phyloP scores from a whole-genome alignment of 352 stramenopile genomes.

The Pythium pyrilobum region DNA sequence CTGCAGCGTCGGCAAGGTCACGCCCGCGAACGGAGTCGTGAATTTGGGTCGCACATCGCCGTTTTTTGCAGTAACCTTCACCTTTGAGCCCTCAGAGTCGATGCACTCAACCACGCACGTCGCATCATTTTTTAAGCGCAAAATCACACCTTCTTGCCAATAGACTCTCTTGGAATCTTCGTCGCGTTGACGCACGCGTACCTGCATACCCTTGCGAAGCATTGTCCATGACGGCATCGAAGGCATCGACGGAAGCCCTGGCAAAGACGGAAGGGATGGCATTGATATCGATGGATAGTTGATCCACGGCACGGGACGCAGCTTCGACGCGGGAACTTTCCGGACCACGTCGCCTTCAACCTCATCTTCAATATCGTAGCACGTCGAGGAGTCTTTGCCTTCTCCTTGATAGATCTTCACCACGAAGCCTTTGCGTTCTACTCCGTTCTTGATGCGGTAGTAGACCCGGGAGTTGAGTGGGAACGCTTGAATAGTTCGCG shows the following conservation, averaged over 20 bases:
- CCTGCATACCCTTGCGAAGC: slow-evolving; percentile 42
- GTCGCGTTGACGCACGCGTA: slow-evolving; percentile 36
- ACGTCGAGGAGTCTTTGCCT: neutral
- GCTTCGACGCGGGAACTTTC: slow-evolving; percentile 28
- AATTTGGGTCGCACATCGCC: slow-evolving; percentile 38
- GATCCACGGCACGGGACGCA: slow-evolving; percentile 47
- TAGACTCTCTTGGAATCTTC: slow-evolving; percentile 4
- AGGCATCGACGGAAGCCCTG: slow-evolving; percentile 12
- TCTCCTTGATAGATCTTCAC: slow-evolving; percentile 39
- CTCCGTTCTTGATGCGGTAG: slow-evolving; percentile 41
- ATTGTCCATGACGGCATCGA: slow-evolving; percentile 22
- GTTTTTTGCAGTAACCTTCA: slow-evolving; percentile 43
- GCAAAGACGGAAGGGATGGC: slow-evolving; percentile 12
- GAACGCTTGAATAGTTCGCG: slow-evolving; percentile 19
- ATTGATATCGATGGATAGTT: slow-evolving; percentile 21
- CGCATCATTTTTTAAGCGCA: slow-evolving; percentile 39
- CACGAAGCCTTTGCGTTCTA: slow-evolving; percentile 49
- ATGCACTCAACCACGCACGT: slow-evolving; percentile 43
- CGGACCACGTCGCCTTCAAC: slow-evolving; percentile 39
- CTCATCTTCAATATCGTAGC: slow-evolving; percentile 54
- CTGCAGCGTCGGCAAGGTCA: slow-evolving; percentile 20
- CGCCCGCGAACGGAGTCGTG: slow-evolving; percentile 27
- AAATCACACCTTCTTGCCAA: slow-evolving; percentile 46
- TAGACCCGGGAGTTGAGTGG: slow-evolving; percentile 47
- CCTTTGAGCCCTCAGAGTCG: slow-evolving; percentile 24